Base-by-base conservation (phyloP, 306 rosid species). In the Vigna unguiculata region DNA sequence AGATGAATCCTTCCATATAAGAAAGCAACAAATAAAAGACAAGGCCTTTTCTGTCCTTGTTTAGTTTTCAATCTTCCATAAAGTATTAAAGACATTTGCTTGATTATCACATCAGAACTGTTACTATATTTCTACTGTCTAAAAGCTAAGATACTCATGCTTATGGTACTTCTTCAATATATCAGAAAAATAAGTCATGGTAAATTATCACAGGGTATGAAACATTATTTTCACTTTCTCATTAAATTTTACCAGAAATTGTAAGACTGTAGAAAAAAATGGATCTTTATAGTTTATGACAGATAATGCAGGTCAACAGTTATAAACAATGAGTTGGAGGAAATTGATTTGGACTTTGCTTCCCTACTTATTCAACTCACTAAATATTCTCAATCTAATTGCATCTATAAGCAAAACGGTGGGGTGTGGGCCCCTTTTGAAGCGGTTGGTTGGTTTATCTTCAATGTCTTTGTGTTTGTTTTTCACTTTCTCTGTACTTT, bases 381-480 rank as follows among this genome's bases (percentile, higher is more conserved):
- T 81, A 75, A 83, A 83, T 85, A 86, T 90, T 86, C 92, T 74
- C 46, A 69, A 72, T 46, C 64, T 76, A 49, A 71, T 77, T 55
- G 61, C 74, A 57, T 53, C 11, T 73, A 14, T 19, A 41, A 28
- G 51, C 62, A 57, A 53, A 81, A 51, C 7, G 34, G 65, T 55
- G 81, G 63, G 40, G 45, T 21, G 64, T 85, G 87, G 96, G 85
- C 8, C 90, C 84, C 75, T 22, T n/a, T 70, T 85, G 83, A 82
- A 88, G 75, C 91, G 90, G 91, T 89, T 83, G 62, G 85, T 82
- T 88, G 93, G 89, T 72, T 88, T 91, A 86, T 89, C 78, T 84
- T 78, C 67, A 76, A 77, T 84, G 78, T 61, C 78, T 71, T 83
- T 69, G 82, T 84, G 79, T 71, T 87, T 86, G 87, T 93, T 82